Percentiles rank a stretch among this genome's conserved stretches.
Evolutionary conservation across 2,329 filamentous ascomycete species (phyloP).

Genomic region (Didymella glomerata): DNA sequence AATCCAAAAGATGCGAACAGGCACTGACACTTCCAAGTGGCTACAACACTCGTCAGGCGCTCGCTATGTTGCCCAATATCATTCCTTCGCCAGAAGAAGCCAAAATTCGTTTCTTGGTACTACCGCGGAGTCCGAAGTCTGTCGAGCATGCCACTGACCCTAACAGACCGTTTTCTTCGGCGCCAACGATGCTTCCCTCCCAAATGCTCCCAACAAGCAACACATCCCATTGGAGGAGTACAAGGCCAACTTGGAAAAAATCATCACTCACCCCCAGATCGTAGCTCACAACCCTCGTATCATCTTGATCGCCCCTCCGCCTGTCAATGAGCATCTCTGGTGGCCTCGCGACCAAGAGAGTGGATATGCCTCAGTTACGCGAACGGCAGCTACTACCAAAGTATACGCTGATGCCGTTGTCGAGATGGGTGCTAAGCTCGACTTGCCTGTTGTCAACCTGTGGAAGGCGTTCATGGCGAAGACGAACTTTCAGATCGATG

Average conservation of each 20-base stretch:
- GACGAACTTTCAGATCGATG: slow-evolving; percentile 58
- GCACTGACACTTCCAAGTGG: slow-evolving; percentile 60
- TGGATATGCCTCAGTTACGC: slow-evolving; percentile 50
- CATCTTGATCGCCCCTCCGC: slow-evolving; percentile 82
- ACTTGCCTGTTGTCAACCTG: slow-evolving; percentile 76
- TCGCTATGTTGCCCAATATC: slow-evolving; percentile 73
- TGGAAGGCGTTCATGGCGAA: slow-evolving; percentile 79
- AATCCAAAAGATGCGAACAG: neutral
- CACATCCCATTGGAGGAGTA: slow-evolving; percentile 81
- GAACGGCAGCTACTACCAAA: slow-evolving; percentile 68
- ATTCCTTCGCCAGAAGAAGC: slow-evolving; percentile 71
- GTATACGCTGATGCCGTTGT: slow-evolving; percentile 72
- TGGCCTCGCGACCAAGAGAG: slow-evolving; percentile 56
- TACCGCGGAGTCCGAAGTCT: neutral
- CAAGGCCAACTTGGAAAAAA: slow-evolving; percentile 73
- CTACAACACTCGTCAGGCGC: slow-evolving; percentile 80
- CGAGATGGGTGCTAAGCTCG: slow-evolving; percentile 64
- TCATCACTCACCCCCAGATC: slow-evolving; percentile 76
- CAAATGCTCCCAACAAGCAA: slow-evolving; percentile 70
- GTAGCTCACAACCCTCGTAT: slow-evolving; percentile 74
- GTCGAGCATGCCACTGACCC: slow-evolving; percentile 14
- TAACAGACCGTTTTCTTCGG: slow-evolving; percentile 81
- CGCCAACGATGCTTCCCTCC: slow-evolving; percentile 85
- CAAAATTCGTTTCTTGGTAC: slow-evolving; percentile 72
- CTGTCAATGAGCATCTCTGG: slow-evolving; percentile 78